Evolutionary conservation across 805 yeast species (phyloP), one percentile per base, ranked within the genome.

Genomic region (Wickerhamomyces alni): DNA sequence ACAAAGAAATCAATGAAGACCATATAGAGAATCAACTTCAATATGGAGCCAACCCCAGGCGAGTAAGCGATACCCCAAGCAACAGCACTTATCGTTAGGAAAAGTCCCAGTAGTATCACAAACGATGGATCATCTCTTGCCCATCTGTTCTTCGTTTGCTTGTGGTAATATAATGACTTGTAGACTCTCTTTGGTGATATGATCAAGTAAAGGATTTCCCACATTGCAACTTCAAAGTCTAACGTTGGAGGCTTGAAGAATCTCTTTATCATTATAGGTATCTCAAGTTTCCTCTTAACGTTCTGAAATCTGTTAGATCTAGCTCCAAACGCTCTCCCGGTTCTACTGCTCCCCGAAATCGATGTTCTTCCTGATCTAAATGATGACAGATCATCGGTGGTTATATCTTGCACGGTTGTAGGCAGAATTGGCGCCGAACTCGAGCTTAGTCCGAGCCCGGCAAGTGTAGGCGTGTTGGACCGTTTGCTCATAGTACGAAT

Each of bases 91-190:
- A 86, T 58, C 2, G 77, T 69, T 21, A 89, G 63, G 43, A 88
- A 72, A 2, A 69, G 65, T n/a, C 84, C 72, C 38, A 88, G 66
- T 30, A 89, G 64, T 25, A 89, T 72, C 45, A 86, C 77, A 55
- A 89, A 88, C 21, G 93, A 80, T 0, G 97, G 97, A 59, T 88
- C 97, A 60, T 89, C 96, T 47, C 97, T 71, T 1, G 95, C 80
- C 82, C 94, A 87, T 47, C 77, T 75, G 50, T 81, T 75, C 53
- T 77, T 80, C 2, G 87, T 81, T 50, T 84, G 91, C 51, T 80
- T 83, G 48, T 86, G 88, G 55, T 85, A 87, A 57, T 85, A 87
- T 43, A 87, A 74, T 17, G 88, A 75, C 46, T 85, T 73, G 65
- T 84, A 88, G 53, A 88, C 94, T 45, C 85, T 80, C 52, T 81